Base-by-base conservation (phyloP, 2,329 filamentous ascomycete genomes). In the Colletotrichum sp. region DNA sequence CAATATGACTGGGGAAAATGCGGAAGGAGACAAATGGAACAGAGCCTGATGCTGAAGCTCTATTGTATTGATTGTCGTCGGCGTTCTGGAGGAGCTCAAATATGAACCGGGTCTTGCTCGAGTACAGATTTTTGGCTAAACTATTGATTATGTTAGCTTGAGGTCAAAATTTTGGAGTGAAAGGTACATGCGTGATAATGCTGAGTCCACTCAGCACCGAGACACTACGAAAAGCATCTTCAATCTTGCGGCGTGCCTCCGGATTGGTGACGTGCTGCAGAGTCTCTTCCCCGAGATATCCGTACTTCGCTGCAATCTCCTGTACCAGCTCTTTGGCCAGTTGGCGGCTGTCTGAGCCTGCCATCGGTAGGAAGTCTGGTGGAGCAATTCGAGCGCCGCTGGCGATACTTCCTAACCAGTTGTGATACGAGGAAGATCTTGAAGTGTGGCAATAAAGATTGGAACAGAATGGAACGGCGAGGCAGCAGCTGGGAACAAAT, bases 81-180 rank as follows among this genome's bases (percentile, higher is more conserved):
- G 88, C 88, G 78, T 91, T 91, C 75, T 90, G 89, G 0, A 91
- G 83, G 1, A 91, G 79, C 78, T 91, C 89, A 39, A 89, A 87
- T 1, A 91, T 80, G 77, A 90, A 91, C 16, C 48, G 48, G n/a
- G 48, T 24, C n/a, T 55, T 55, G 48, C 48, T 55, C 1, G 48
- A 55, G 0, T 55, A 55, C 0, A 55, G 48, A 55, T 55, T 55
- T 0, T 21, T 55, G 6, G 48, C 48, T 55, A 55, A 0, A n/a
- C 48, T 55, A 55, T 24, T 24, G 21, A 0, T 55, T 6, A 14
- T 55, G n/a, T 55, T 55, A 55, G n/a, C 21, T 55, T 14, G 1
- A 55, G 0, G 36, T 18, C 14, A 39, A 55, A 18, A 55, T 2
- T 55, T 0, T 3, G 18, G n/a, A 0, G 0, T 55, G 10, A 9